Evolutionary conservation across 352 stramenopile genomes (phyloP), one percentile per base, ranked within the genome.

Genomic region (Blastocystis sp.): DNA sequence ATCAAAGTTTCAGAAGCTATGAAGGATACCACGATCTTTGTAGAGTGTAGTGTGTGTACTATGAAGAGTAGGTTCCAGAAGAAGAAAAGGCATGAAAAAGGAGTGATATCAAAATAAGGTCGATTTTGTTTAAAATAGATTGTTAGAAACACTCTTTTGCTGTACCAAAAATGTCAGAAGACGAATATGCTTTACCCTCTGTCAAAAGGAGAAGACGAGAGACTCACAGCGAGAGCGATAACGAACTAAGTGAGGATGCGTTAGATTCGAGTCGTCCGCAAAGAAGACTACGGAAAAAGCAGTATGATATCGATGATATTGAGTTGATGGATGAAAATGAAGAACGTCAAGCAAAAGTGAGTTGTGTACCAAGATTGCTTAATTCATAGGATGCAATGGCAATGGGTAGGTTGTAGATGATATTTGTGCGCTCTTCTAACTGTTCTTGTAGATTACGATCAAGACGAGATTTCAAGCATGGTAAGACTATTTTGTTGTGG

Each of bases 271-370:
- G 34, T 18, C 53, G 34, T 18, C 64, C 53, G 13, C 59, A 68
- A 39, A 84, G 55, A 61, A 84, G 55, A 84, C 53, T 84, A 9
- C 43, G n/a, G 29, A 84, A 61, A 45, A 84, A 84, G 47, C 53
- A 66, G 29, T 69, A 69, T 26, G 73, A 84, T 15, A 9, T 61
- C 1, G 73, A 84, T 23, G 73, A 84, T 84, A 64, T 84, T 66
- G 73, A 84, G 45, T 50, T 84, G 8, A 29, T 84, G 29, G 43
- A 84, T 45, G 73, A 84, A 23, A 84, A 84, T 68, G 73, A 84
- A 23, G 73, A 53, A 50, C 53, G 41, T 1, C 53, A 84, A 0
- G 53, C 64, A 7, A 68, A 68, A 26, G 73, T 84, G 47, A 29
- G 73, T 66, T 11, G 34, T 55, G n/a, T 2, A 15, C 13, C 0